Evolutionary conservation across 2,329 filamentous ascomycete genomes (phyloP).

Genomic region (Alternaria postmessia): DNA sequence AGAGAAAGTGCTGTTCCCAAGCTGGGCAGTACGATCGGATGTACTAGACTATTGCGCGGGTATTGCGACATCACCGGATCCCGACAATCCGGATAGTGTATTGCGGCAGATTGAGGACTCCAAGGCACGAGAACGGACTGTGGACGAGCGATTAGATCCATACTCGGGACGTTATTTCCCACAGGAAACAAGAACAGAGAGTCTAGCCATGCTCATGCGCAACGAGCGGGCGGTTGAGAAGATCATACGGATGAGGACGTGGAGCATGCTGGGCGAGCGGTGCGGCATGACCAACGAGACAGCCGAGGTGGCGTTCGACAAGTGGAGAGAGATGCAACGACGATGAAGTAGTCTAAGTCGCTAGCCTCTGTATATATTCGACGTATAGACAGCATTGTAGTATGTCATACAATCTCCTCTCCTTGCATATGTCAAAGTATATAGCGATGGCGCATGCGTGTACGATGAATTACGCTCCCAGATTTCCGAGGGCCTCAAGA

Average conservation of each 20-base stretch:
- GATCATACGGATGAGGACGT: conserved; percentile 82
- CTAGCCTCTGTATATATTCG: not conserved
- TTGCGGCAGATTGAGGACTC: conserved; percentile 74
- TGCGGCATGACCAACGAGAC: conserved; percentile 67
- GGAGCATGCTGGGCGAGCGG: conserved; percentile 78
- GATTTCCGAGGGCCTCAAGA: not conserved
- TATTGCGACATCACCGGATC: conserved; percentile 87
- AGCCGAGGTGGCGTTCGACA: conserved; percentile 49
- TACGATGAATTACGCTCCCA: not conserved
- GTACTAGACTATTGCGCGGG: conserved; percentile 88
- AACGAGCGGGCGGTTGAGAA: conserved; percentile 79
- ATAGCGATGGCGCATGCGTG: not conserved
- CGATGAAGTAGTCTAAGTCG: not conserved
- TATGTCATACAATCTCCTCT: conserved; percentile 19
- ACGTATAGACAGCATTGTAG: not conserved
- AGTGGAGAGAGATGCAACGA: conserved; percentile 38
- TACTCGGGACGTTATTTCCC: conserved; percentile 87
- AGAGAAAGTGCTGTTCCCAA: conserved; percentile 80
- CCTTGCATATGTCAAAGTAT: not conserved
- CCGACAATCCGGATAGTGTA: conserved; percentile 80
- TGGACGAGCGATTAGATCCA: conserved; percentile 90
- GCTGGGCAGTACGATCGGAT: conserved; percentile 84
- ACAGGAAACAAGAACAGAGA: conserved; percentile 80
- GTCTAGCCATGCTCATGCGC: conserved; percentile 74
- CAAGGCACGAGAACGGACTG: conserved; percentile 73